A percentile compares a stretch with the other conserved stretches of the same genome.
These are phyloP conservation scores for Bathelium albidoporum DNA, from an alignment of 495 filamentous ascomycete species.

Conservation along the genomic window DNA sequence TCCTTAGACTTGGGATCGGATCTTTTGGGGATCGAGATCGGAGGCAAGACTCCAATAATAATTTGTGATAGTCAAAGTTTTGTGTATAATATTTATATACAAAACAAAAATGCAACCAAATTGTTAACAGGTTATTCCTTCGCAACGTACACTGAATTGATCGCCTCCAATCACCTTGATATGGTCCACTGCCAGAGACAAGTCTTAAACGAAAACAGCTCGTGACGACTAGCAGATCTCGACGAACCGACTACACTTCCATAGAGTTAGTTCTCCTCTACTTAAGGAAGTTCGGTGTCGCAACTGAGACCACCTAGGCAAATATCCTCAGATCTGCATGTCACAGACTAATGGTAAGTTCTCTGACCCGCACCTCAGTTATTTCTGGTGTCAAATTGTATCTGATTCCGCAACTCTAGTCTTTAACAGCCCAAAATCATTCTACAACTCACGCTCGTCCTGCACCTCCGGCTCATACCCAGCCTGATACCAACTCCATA, in stretches of 20 bases:
- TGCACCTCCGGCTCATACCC: not conserved
- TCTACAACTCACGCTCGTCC: not conserved
- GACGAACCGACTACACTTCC: too few relatives aligned
- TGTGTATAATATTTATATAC: slow-evolving; percentile 5
- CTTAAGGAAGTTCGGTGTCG: too few relatives aligned
- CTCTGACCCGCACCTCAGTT: too few relatives aligned
- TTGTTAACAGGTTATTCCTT: not conserved
- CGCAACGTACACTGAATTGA: not conserved
- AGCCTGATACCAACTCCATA: slow-evolving; percentile 48
- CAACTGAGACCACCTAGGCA: not conserved
- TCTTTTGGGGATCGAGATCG: not conserved
- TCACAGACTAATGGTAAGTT: not conserved
- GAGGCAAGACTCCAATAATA: not conserved
- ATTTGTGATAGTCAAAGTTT: not conserved
- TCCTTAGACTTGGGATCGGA: slow-evolving; percentile 6
- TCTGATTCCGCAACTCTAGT: not conserved
- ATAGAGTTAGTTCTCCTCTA: too few relatives aligned
- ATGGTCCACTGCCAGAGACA: not conserved
- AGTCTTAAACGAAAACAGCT: too few relatives aligned
- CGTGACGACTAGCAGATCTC: too few relatives aligned
- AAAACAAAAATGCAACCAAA: not conserved
- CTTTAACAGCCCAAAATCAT: not conserved
- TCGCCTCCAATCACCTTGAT: not conserved
- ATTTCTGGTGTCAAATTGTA: not conserved
- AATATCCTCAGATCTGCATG: not conserved